phyloP scores from a whole-genome alignment of 2,329 filamentous ascomycete species.

The Pseudogymnoascus sp. region DNA sequence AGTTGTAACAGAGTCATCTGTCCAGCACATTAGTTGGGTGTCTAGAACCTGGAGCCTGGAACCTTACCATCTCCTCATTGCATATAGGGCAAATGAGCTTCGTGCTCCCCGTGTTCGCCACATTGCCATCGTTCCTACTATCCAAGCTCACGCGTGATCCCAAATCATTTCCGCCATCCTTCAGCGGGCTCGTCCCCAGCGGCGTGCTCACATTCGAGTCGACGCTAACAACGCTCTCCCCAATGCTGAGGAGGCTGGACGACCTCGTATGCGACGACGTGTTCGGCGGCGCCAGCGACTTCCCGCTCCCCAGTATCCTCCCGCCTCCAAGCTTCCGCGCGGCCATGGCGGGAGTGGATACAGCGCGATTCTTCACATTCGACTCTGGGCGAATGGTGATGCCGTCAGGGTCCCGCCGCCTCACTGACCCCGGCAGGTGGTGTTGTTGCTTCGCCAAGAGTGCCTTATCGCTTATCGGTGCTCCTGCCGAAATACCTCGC shows the following conservation, averaged over 20 bases:
- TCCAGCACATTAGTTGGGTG: not conserved
- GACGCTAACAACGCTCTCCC: conserved; percentile 67
- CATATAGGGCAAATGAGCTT: conserved; percentile 93
- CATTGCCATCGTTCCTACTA: conserved; percentile 38
- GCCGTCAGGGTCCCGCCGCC: conserved; percentile 4
- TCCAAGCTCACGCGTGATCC: conserved; percentile 70
- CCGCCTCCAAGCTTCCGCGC: conserved; percentile 84
- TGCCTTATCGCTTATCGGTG: not conserved
- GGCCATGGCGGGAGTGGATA: conserved; percentile 50
- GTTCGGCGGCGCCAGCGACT: conserved; percentile 62
- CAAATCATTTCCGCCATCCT: conserved; percentile 67
- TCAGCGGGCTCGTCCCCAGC: conserved; percentile 51
- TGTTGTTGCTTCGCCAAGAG: not conserved
- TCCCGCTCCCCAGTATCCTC: conserved; percentile 80
- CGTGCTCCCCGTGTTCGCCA: conserved; percentile 46
- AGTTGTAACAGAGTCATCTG: conserved; percentile 87
- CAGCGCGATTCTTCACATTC: conserved; percentile 6
- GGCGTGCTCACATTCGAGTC: conserved; percentile 54
- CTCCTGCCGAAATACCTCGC: not conserved
- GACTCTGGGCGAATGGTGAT: conserved; percentile 5
- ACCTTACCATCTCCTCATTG: conserved; percentile 84
- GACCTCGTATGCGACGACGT: conserved; percentile 32
- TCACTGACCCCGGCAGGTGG: not conserved
- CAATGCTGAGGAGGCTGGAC: conserved; percentile 41
- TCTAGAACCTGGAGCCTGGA: conserved; percentile 6